These are phyloP conservation scores for Penicillium canescens DNA, from an alignment of 495 filamentous ascomycete species.

Conservation along the genomic window DNA sequence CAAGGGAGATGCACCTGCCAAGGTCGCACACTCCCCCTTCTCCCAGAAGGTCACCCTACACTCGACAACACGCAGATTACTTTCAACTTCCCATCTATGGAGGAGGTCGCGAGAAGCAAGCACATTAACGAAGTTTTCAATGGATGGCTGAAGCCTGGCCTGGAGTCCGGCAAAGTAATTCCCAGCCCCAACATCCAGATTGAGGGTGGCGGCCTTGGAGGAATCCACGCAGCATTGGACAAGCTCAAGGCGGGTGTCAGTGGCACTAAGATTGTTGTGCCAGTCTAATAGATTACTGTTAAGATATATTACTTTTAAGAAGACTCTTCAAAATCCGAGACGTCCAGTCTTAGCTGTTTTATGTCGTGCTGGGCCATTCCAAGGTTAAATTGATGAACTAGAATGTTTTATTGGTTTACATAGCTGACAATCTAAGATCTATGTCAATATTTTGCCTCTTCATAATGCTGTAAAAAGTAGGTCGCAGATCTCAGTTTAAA, in stretches of 20 bases:
- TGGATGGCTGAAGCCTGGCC: conserved; percentile 32
- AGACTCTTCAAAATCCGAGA: no score
- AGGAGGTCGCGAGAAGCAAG: conserved; percentile 23
- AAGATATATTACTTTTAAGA: no score
- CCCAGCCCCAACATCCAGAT: conserved; percentile 21
- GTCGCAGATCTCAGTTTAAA: no score
- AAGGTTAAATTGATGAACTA: no score
- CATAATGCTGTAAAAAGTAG: no score
- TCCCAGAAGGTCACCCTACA: conserved; percentile 24
- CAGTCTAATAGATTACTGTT: no score
- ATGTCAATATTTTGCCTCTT: no score
- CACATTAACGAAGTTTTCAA: conserved; percentile 35
- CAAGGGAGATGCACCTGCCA: conserved; percentile 16
- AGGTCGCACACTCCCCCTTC: conserved; percentile 23
- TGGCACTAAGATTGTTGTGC: conserved; percentile 17
- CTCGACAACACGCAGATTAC: conserved; percentile 31
- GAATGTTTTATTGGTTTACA: no score
- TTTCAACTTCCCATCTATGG: conserved; percentile 25
- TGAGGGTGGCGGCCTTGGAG: conserved; percentile 15
- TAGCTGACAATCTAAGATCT: no score
- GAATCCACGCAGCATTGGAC: conserved; percentile 18
- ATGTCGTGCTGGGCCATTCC: no score
- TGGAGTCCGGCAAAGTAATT: conserved; percentile 10
- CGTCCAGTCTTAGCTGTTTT: no score
- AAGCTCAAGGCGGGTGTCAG: conserved; percentile 20